A percentile compares a stretch with the other conserved stretches of the same genome.
Conservation (phyloP, 2,329 filamentous ascomycete species). For the Periconia sp. region DNA sequence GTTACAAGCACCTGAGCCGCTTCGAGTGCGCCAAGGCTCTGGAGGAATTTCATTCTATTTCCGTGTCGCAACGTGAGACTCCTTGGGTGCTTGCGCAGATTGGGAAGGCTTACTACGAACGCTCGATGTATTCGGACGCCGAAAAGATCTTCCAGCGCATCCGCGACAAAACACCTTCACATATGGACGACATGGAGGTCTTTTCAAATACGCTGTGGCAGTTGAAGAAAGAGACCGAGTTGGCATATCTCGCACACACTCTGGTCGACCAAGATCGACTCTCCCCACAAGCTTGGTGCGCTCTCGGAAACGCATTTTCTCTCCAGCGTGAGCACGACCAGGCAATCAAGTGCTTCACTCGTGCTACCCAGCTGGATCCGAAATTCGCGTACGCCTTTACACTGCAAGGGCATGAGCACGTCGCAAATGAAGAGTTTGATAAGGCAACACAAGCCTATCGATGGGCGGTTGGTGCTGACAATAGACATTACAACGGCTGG, state of each 20-base stretch:
- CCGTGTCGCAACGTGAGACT: constrained; percentile 80
- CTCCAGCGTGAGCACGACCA: constrained; percentile 92
- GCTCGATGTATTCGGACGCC: constrained; percentile 82
- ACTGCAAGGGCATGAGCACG: constrained; percentile 92
- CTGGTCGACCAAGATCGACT: constrained; percentile 85
- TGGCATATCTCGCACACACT: constrained; percentile 91
- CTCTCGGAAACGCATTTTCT: constrained; percentile 93
- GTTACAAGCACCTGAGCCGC: constrained; percentile 77
- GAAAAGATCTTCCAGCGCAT: constrained; percentile 85
- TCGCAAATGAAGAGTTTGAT: constrained; percentile 96
- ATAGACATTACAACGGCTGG: constrained; percentile 96
- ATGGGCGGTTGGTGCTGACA: constrained; percentile 82
- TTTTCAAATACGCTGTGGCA: constrained; percentile 99
- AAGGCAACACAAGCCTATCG: constrained; percentile 90
- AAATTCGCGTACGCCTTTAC: constrained; percentile 96
- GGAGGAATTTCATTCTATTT: constrained; percentile 73
- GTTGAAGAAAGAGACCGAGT: constrained; percentile 86
- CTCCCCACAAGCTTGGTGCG: constrained; percentile 95
- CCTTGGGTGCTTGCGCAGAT: constrained; percentile 93
- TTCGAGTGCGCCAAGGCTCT: constrained; percentile 82
- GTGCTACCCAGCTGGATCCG: constrained; percentile 87
- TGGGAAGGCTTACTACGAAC: constrained; percentile 89
- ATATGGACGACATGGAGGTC: constrained; percentile 94
- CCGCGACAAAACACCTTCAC: constrained; percentile 78
- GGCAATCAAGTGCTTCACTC: constrained; percentile 90